Evolutionary conservation across 2,329 filamentous ascomycete species (phyloP).

Genomic region (Simplicillium aogashimaense): DNA sequence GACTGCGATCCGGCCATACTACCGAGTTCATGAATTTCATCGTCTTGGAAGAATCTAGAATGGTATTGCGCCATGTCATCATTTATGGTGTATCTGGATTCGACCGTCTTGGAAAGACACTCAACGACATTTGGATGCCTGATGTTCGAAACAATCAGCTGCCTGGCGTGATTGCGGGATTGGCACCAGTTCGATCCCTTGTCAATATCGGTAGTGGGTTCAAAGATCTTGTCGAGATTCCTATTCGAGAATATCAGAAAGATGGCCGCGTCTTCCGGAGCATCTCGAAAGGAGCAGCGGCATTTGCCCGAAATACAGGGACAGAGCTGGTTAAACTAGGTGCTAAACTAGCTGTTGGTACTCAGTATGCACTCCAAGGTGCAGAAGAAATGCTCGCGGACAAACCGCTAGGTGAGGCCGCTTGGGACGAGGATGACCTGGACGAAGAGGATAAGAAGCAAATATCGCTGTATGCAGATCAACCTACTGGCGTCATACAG

Average conservation of each 20-base stretch:
- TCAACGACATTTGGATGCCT: constrained; percentile 95
- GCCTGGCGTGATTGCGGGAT: constrained; percentile 74
- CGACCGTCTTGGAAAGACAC: constrained; percentile 75
- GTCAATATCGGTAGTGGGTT: constrained; percentile 88
- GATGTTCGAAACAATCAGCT: constrained; percentile 87
- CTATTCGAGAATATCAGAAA: constrained; percentile 85
- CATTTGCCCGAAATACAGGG: constrained; percentile 88
- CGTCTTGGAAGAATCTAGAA: constrained; percentile 77
- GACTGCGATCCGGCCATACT: constrained; percentile 83
- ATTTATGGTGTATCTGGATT: constrained; percentile 89
- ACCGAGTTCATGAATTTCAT: constrained; percentile 99
- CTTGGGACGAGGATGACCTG: constrained; percentile 49
- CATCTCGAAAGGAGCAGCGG: constrained; percentile 79
- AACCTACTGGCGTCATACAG: constrained; percentile 80
- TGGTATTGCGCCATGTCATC: constrained; percentile 80
- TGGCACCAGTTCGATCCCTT: constrained; percentile 81
- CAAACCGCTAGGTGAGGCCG: constrained; percentile 24
- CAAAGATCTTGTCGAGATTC: constrained; percentile 77
- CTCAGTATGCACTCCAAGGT: constrained; percentile 83
- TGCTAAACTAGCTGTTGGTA: constrained; percentile 88
- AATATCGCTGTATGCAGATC: constrained; percentile 87
- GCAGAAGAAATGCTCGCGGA: constrained; percentile 69
- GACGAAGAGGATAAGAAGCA: constrained; percentile 65
- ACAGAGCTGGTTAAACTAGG: constrained; percentile 91
- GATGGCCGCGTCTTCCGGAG: constrained; percentile 88